Evolutionary conservation across 441 rosid genomes (phyloP).

Genomic region (Codiaeum variegatum): DNA sequence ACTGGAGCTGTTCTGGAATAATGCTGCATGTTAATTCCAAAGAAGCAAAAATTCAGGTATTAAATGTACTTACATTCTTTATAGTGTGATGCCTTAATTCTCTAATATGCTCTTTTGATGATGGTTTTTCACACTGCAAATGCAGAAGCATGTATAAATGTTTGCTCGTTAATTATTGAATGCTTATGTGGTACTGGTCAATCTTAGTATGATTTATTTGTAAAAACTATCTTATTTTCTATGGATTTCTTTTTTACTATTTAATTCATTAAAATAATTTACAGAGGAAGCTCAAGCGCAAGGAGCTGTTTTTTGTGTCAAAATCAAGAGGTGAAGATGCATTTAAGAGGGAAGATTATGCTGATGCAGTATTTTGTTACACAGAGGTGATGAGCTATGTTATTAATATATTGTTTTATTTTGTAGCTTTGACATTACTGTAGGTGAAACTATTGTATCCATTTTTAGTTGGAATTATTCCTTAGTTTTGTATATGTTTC

Average conservation of each 20-base stretch:
- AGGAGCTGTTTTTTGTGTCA: background rate
- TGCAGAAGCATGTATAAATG: too few species aligned
- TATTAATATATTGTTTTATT: background rate
- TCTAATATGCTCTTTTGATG: too few species aligned
- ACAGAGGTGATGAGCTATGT: background rate
- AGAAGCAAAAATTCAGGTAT: conserved; percentile 2
- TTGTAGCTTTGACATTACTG: background rate
- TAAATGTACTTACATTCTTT: background rate
- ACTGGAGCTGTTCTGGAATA: conserved; percentile 10
- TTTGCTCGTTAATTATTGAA: too few species aligned
- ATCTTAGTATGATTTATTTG: background rate
- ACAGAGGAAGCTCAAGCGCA: background rate
- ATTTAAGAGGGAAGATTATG: conserved; percentile 9
- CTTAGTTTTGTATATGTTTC: background rate
- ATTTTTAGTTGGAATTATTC: background rate
- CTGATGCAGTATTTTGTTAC: background rate
- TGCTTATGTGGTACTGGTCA: too few species aligned
- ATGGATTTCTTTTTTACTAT: background rate
- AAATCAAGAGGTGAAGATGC: conserved; percentile 5
- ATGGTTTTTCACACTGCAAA: too few species aligned
- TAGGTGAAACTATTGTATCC: too few species aligned
- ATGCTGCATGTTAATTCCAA: conserved; percentile 8
- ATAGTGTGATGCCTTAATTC: too few species aligned
- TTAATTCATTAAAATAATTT: background rate
- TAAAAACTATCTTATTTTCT: background rate